Base-by-base conservation (phyloP, 1,284 basidiomycete species). In the Peniophora sp. region DNA sequence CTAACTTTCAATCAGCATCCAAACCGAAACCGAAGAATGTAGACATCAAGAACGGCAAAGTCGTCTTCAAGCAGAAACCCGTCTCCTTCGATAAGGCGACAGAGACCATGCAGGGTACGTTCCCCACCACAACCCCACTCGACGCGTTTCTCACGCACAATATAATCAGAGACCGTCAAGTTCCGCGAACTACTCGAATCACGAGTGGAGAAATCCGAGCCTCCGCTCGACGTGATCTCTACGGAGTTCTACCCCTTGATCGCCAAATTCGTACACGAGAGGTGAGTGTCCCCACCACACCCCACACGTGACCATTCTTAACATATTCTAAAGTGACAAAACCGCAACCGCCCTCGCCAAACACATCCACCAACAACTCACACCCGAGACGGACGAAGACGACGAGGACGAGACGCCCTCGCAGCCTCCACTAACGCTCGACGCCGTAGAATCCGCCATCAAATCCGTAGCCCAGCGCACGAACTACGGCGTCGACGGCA, bases 231-330 rank as follows among this genome's bases (percentile, higher is more conserved):
- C 5, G 58, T 62, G 6, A 74, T 93, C 43, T 83, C 90, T 0
- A 73, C 81, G 3, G 79, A 85, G 52, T 76, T 91, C 60, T 73
- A 73, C 54, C 79, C 87, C 1, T 69, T 93, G 18, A 79, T 94
- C 58, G 88, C 82, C 1, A 92, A 92, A 64, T 68, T 92, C 37
- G 80, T 79, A 0, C 85, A 90, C 54, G 88, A 92, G 68, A 91
- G 88, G 88, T 88, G 54, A 46, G 71, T 55, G 32, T 50, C 52
- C 24, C 10, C 27, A 39, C 14, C 18, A 15, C 24, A 18, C 34
- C 20, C 12, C 10, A 45, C 17, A 3, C 32, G 15, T 22, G n/a
- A 5, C n/a, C 10, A 18, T 15, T 22, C 1, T 32, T 3, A 2
- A 14, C 24, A 44, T n/a, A 39, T 14, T 47, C 6, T 49, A 24